phyloP scores from a whole-genome alignment of 2,329 filamentous ascomycete genomes.

The Fusarium buharicum region DNA sequence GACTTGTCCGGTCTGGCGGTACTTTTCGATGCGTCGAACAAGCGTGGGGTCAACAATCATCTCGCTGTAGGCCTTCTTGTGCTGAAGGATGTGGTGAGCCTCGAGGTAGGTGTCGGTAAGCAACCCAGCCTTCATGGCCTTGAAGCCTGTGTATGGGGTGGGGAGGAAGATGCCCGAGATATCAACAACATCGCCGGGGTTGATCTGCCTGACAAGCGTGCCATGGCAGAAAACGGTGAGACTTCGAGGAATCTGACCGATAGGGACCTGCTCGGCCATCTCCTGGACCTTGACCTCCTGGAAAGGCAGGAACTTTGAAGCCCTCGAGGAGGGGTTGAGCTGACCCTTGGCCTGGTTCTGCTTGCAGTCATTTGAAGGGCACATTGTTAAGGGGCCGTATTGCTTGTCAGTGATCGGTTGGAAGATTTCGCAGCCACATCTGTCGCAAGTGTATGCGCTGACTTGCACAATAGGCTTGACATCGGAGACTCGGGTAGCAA shows the following conservation, averaged over 20 bases:
- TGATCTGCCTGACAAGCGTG: slow-evolving; percentile 84
- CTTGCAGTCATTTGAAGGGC: slow-evolving; percentile 89
- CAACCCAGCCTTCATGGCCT: slow-evolving; percentile 95
- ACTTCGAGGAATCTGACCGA: slow-evolving; percentile 94
- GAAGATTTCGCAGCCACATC: slow-evolving; percentile 97
- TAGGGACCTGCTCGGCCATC: slow-evolving; percentile 98
- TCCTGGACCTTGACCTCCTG: slow-evolving; percentile 99
- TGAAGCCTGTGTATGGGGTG: slow-evolving; percentile 98
- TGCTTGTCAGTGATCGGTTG: slow-evolving; percentile 93
- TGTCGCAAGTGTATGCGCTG: slow-evolving; percentile 97
- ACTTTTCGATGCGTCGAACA: slow-evolving; percentile 84
- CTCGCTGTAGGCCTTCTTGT: slow-evolving; percentile 98
- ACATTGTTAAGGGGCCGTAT: slow-evolving; percentile 86
- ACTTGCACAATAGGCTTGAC: slow-evolving; percentile 98
- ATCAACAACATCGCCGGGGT: slow-evolving; percentile 93
- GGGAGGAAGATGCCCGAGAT: slow-evolving; percentile 95
- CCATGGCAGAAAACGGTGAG: slow-evolving; percentile 92
- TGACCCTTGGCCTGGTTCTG: slow-evolving; percentile 93
- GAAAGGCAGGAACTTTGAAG: slow-evolving; percentile 96
- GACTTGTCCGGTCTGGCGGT: slow-evolving; percentile 86
- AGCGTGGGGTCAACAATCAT: slow-evolving; percentile 84
- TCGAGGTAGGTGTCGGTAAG: slow-evolving; percentile 97
- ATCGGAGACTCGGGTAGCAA: slow-evolving; percentile 94
- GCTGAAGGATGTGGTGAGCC: slow-evolving; percentile 90
- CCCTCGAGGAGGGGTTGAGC: slow-evolving; percentile 91